phyloP scores from a whole-genome alignment of 2,329 filamentous ascomycete genomes.

The Colletotrichum lupini region DNA sequence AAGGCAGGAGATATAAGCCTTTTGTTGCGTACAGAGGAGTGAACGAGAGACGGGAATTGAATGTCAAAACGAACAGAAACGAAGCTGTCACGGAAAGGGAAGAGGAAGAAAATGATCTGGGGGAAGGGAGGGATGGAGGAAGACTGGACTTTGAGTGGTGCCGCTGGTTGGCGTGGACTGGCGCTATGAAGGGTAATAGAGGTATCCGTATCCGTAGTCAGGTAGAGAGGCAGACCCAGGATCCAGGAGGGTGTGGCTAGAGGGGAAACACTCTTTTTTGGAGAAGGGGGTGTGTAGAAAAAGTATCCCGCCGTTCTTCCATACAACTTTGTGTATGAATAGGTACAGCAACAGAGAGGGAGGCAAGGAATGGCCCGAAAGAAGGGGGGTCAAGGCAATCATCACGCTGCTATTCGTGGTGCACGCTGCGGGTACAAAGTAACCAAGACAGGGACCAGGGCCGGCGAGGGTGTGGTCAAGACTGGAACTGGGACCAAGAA shows the following conservation, averaged over 20 bases:
- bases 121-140: conserved; percentile 26
- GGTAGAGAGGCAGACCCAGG: not conserved
- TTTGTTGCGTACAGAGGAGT: conserved; percentile 19
- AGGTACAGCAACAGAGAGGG: not conserved
- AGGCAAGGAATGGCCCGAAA: conserved; percentile 22
- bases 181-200: conserved; percentile 10
- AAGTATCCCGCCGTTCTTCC: not conserved
- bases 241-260: conserved; percentile 27
- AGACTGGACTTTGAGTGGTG: conserved; percentile 31
- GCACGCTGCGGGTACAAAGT: conserved; percentile 31
- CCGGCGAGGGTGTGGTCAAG: conserved; percentile 9
- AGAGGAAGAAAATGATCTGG: conserved; percentile 23
- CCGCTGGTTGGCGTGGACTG: conserved; percentile 4
- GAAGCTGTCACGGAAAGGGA: conserved; percentile 36
- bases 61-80: conserved; percentile 37
- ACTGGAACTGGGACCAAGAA: conserved; percentile 1
- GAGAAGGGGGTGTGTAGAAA: conserved; percentile 6
- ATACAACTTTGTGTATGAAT: not conserved
- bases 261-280: conserved; percentile 32
- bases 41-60: conserved; percentile 53
- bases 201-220: not conserved
- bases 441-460: conserved; percentile 29
- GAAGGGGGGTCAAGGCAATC: conserved; percentile 30
- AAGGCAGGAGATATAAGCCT: conserved; percentile 37
- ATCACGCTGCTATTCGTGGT: conserved; percentile 35